These are phyloP conservation scores for Phytophthora capsici DNA, from an alignment of 352 stramenopile genomes.

Conservation along the genomic window DNA sequence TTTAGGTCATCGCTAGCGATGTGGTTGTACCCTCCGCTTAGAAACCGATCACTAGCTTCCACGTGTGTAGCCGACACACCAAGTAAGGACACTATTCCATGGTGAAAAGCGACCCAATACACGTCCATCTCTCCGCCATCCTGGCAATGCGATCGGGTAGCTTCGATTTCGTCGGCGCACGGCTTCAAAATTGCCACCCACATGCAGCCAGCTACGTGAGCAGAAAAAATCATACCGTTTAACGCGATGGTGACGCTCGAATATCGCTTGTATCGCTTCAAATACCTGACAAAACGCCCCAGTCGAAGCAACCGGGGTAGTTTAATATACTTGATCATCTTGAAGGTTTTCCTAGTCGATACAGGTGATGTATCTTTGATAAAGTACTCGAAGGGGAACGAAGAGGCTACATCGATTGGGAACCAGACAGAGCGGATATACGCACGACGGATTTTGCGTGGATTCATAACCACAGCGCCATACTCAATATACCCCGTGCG, in stretches of 20 bases:
- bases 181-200: conserved; percentile 64
- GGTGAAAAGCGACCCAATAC: conserved; percentile 67
- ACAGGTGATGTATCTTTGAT: conserved; percentile 37
- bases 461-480: conserved; percentile 64
- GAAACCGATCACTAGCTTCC: conserved; percentile 50
- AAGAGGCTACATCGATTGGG: conserved; percentile 60
- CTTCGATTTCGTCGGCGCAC: conserved; percentile 36
- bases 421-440: conserved; percentile 73
- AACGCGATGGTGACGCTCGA: conserved; percentile 60
- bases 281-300: conserved; percentile 62
- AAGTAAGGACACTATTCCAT: conserved; percentile 61
- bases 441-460: conserved; percentile 43
- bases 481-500: conserved; percentile 68
- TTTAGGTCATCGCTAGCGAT: conserved; percentile 21
- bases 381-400: conserved; percentile 68
- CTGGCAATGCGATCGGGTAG: conserved; percentile 35
- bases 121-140: conserved; percentile 44
- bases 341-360: conserved; percentile 73
- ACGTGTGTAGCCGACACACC: conserved; percentile 55
- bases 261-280: conserved; percentile 69
- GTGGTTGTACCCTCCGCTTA: conserved; percentile 54
- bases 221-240: conserved; percentile 57
- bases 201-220: conserved; percentile 59
- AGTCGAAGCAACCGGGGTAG: conserved; percentile 62
- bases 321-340: conserved; percentile 82